phyloP scores from a whole-genome alignment of 495 filamentous ascomycete species.

The Hyaloscypha finlandica region DNA sequence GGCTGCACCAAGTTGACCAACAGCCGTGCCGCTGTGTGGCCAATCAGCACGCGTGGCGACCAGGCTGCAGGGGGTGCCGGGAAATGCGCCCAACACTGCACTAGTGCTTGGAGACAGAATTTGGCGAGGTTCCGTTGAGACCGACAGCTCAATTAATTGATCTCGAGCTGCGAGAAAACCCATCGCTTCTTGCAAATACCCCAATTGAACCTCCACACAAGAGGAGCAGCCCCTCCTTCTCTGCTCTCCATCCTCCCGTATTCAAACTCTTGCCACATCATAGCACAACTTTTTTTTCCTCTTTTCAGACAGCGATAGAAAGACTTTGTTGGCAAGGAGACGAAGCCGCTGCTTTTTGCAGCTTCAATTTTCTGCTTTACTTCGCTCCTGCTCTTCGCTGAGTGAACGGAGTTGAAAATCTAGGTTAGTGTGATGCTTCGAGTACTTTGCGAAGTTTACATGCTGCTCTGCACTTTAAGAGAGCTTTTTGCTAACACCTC shows the following conservation, averaged over 20 bases:
- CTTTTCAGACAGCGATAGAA: conserved; percentile 16
- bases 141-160: conserved; percentile 13
- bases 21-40: background rate
- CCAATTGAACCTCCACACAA: conserved; percentile 10
- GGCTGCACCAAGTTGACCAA: background rate
- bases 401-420: conserved; percentile 29
- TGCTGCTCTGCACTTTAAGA: background rate
- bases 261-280: conserved; percentile 6
- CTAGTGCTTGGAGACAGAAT: conserved; percentile 4
- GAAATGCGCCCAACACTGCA: conserved; percentile 7
- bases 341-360: conserved; percentile 27
- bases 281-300: background rate
- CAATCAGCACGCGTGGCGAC: background rate
- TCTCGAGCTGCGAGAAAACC: conserved; percentile 2
- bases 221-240: conserved; percentile 5
- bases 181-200: conserved; percentile 14
- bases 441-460: background rate
- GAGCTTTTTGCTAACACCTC: conserved; percentile 2
- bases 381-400: conserved; percentile 35
- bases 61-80: background rate
- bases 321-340: conserved; percentile 13
- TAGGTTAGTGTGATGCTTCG: conserved; percentile 10
- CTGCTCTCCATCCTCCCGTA: background rate
- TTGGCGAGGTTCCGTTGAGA: conserved; percentile 13
- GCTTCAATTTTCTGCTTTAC: conserved; percentile 13